phyloP scores from a whole-genome alignment of 345 rosid genomes.

The Syzygium aqueum region DNA sequence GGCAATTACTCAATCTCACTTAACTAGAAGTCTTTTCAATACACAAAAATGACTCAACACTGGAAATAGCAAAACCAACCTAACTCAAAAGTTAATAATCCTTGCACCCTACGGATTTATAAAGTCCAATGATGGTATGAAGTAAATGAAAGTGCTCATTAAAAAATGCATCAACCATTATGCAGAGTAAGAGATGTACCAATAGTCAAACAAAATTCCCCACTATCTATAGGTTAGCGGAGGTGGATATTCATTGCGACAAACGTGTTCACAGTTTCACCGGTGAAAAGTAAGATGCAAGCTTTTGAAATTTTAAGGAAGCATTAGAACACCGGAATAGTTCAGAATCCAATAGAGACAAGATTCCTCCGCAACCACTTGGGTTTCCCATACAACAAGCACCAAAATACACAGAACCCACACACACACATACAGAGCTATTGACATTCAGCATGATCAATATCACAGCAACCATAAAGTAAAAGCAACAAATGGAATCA shows the following conservation, averaged over 20 bases:
- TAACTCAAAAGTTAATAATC: not conserved
- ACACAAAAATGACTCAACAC: not conserved
- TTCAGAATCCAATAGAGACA: not conserved
- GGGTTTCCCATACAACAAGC: not conserved
- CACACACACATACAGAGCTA: not conserved
- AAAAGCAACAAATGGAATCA: not conserved
- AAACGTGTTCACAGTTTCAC: not conserved
- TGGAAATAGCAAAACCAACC: not conserved
- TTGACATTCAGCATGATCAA: not conserved
- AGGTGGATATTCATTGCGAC: not conserved
- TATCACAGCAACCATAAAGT: not conserved
- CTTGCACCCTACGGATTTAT: not conserved
- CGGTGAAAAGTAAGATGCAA: not conserved
- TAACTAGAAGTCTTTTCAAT: not conserved
- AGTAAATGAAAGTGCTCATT: not conserved
- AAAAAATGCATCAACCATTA: not conserved
- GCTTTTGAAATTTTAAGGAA: not conserved
- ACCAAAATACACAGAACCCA: not conserved
- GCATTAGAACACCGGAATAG: not conserved
- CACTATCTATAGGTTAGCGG: not conserved
- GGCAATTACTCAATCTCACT: not conserved
- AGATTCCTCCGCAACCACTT: not conserved
- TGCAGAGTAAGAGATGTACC: not conserved
- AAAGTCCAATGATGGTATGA: not conserved
- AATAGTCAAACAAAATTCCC: not conserved